Evolutionary conservation across 1,284 basidiomycete genomes (phyloP).

Genomic region (Xerocomus amazonicus): DNA sequence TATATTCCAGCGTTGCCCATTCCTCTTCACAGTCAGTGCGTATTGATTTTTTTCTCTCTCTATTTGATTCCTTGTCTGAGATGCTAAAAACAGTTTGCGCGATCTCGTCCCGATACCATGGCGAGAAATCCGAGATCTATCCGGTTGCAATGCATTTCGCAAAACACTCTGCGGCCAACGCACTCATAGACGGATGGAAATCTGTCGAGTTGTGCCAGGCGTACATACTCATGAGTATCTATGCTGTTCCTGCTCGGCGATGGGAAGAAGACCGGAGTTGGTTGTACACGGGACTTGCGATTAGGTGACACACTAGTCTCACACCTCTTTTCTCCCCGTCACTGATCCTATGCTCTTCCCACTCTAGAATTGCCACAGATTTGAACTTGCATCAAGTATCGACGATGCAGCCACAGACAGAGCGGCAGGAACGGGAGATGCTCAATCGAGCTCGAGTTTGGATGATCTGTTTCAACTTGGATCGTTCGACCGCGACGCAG

Average conservation of each 20-base stretch:
- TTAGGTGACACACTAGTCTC: conserved; percentile 44
- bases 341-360: not conserved
- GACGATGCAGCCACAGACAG: conserved; percentile 52
- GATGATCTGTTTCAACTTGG: conserved; percentile 85
- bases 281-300: conserved; percentile 78
- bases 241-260: conserved; percentile 69
- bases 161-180: conserved; percentile 74
- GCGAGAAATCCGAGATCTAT: conserved; percentile 74
- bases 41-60: conserved; percentile 18
- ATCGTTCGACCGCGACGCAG: conserved; percentile 79
- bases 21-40: conserved; percentile 78
- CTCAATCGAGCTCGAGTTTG: conserved; percentile 79
- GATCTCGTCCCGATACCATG: conserved; percentile 71
- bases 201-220: conserved; percentile 56
- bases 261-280: conserved; percentile 85
- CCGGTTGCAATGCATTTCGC: conserved; percentile 86
- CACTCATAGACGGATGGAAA: conserved; percentile 79
- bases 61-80: conserved; percentile 1
- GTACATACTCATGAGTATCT: conserved; percentile 74
- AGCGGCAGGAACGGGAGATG: conserved; percentile 74
- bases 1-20: conserved; percentile 75
- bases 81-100: conserved; percentile 56
- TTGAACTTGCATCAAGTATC: conserved; percentile 76
- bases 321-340: not conserved
- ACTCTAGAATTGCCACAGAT: conserved; percentile 69